A percentile compares a stretch with the other conserved stretches of the same genome.
Evolutionary conservation across 768 basidiomycete species (phyloP).

Genomic region (Mycena leptocephala): DNA sequence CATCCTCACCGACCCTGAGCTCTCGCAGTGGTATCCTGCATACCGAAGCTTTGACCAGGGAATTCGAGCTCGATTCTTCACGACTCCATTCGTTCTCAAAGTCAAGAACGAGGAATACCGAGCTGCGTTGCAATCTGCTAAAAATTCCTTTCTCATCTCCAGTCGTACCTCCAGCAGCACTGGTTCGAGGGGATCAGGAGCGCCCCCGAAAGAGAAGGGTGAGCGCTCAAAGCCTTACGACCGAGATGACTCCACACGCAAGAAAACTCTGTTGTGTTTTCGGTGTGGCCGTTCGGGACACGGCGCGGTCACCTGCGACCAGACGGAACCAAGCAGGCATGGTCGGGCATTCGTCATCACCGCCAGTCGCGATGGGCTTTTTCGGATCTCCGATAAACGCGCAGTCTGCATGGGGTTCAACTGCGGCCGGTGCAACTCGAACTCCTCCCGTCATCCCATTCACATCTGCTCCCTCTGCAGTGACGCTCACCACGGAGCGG

Average conservation of each 20-base stretch:
- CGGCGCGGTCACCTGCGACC: neutral
- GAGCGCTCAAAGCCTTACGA: conserved; percentile 7
- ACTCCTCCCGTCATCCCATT: neutral
- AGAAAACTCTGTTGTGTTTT: neutral
- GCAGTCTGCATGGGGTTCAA: conserved; percentile 15
- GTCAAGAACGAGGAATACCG: neutral
- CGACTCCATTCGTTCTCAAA: conserved; percentile 2
- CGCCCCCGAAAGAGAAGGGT: neutral
- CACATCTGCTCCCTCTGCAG: conserved; percentile 20
- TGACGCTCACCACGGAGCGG: conserved; percentile 24
- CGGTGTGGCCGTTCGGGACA: conserved; percentile 4
- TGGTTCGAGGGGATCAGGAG: neutral
- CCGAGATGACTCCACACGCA: neutral
- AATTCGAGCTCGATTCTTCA: conserved; percentile 10
- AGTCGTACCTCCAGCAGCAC: neutral
- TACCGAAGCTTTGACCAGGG: neutral
- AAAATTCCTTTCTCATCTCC: neutral
- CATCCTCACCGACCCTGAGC: neutral
- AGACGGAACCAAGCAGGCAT: conserved; percentile 3
- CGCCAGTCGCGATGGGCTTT: conserved; percentile 9
- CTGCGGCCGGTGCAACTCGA: neutral
- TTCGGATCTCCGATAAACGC: conserved; percentile 15
- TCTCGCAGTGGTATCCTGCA: neutral
- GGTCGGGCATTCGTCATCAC: conserved; percentile 10
- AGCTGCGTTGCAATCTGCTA: neutral